Base-by-base conservation (phyloP, 2,329 filamentous ascomycete genomes). In the Penicillium sp. region DNA sequence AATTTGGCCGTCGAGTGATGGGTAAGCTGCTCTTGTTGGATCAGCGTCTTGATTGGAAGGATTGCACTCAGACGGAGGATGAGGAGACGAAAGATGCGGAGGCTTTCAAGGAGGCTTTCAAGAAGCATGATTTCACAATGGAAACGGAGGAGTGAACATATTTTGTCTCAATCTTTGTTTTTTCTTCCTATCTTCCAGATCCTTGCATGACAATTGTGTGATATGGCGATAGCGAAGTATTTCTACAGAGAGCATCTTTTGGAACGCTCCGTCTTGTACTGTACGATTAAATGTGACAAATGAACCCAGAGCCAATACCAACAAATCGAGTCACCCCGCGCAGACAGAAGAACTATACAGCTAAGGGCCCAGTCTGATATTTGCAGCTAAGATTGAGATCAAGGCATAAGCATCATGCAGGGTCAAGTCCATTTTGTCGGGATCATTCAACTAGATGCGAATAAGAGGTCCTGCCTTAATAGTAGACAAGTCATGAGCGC, bases 21-120 rank as follows among this genome's bases (percentile, higher is more conserved):
- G 93, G 91, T 1, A 97, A 96, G 74, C 77, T 99, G 47, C 78
- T 99, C 47, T 84, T 85, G 2, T 75, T 97, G 42, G 90, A 97
- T 71, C 77, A 84, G 41, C 81, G 94, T n/a, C 76, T 87, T 48
- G 80, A 90, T 61, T 99, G 94, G 94, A 86, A 86, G 71, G 88
- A 96, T 63, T 93, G 90, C 61, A 82, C 80, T 30, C 92, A 97
- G 76, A 83, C 83, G 0, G 79, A 86, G 53, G 84, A 84, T 10
- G 91, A 96, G 62, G 94, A 97, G 76, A 85, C 82, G 51, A 79
- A 79, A 41, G 92, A 97, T 70, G 89, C 88, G 2, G 83, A 85
- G 50, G 83, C 82, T 9, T 95, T 97, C 73, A 91, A 93, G 65
- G 79, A 82, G 62, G 87, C 87, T 1, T 99, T 96, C 68, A 86